Base-by-base conservation (phyloP, 2,329 filamentous ascomycete genomes). In the Botrytis deweyae region DNA sequence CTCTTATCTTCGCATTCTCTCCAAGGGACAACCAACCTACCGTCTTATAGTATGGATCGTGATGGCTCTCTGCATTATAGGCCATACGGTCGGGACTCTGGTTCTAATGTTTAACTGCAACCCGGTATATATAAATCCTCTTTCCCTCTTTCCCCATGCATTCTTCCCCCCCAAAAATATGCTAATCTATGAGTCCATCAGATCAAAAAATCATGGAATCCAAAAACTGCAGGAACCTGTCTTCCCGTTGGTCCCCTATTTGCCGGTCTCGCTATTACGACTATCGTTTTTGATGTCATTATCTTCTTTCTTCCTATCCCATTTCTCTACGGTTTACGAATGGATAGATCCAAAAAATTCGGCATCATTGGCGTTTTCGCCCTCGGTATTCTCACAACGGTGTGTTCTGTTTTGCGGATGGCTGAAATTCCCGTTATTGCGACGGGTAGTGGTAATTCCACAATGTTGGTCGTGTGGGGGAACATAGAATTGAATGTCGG, bases 381-480 rank as follows among this genome's bases (percentile, higher is more conserved):
- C 44, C 73, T 76, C 25, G 72, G 73, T 49, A 67, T 72, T 22
- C 76, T 73, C 55, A 75, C 74, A 9, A 74, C 74, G 4, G 64
- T 71, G n/a, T 70, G 66, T 63, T 75, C 74, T 1, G 25, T 68
- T 33, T 25, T 72, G 65, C 62, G 74, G 44, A 71, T 72, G 72
- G 49, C 22, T 20, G 61, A 72, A 38, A 75, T 68, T 6, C 52
- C 38, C 5, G n/a, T 63, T 29, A 6, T 79, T 82, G 14, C 87
- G 88, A 46, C 20, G 1, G 70, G 63, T 4, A 71, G 25, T 40
- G 70, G 70, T 8, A 44, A 68, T 36, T 72, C 61, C 12, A 72
- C 62, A 18, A 68, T 59, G 49, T 42, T 72, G n/a, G 63, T 68
- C 9, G 62, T 72, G 5, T 72, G 70, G 70, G 70, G 70, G 2